Conservation (phyloP, 345 rosid species). For the Toxicodendron radicans region DNA sequence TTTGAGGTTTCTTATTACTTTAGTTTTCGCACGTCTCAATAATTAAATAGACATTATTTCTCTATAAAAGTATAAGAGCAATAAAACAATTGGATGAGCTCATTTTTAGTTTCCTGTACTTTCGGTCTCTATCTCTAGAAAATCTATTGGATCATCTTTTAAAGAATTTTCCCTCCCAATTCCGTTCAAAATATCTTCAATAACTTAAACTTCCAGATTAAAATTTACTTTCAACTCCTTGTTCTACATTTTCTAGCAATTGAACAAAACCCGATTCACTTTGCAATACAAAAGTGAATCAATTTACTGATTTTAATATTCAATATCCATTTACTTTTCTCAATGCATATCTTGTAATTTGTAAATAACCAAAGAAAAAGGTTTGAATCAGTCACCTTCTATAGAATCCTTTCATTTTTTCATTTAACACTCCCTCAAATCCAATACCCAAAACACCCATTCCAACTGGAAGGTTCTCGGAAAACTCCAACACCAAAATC, state of each 20-base stretch:
- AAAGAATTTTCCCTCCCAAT: no score
- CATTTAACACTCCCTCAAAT: constrained; percentile 71
- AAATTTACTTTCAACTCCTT: neutral
- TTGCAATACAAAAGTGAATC: neutral
- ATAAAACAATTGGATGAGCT: no score
- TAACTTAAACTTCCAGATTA: no score
- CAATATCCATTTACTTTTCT: neutral
- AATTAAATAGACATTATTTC: neutral
- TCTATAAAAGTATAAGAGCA: no score
- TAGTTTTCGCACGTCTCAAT: neutral
- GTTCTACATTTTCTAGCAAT: neutral
- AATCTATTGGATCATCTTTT: no score
- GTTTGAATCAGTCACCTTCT: constrained; percentile 50
- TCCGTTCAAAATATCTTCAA: no score
- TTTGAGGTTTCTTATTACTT: neutral
- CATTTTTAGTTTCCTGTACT: no score
- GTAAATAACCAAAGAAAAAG: neutral
- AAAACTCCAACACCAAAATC: constrained; percentile 76
- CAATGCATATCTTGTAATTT: neutral
- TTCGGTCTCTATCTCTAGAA: no score
- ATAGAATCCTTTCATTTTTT: constrained; percentile 91
- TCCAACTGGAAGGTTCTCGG: constrained; percentile 61
- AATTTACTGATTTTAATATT: neutral
- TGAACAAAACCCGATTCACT: neutral
- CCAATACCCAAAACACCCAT: constrained; percentile 60